Evolutionary conservation across 1,139 yeast genomes (phyloP).

Genomic region (Protomyces lactucae-debilis): DNA sequence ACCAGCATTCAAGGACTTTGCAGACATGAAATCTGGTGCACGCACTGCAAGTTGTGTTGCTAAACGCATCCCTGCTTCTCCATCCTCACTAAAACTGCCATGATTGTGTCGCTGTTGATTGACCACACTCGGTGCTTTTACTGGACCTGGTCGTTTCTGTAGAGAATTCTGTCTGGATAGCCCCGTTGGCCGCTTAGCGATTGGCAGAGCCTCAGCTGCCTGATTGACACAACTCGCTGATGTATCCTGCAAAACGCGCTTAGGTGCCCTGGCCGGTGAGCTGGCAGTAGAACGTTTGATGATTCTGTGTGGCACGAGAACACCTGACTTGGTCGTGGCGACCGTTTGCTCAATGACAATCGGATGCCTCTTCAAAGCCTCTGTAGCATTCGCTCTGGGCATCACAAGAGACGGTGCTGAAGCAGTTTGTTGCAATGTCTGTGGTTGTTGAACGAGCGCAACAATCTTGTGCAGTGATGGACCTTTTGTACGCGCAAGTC

Average conservation of each 20-base stretch:
- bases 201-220: not conserved
- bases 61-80: not conserved
- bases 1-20: constrained; percentile 15
- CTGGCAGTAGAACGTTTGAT: not conserved
- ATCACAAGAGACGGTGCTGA: not conserved
- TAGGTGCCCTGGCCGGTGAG: not conserved
- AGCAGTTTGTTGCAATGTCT: not conserved
- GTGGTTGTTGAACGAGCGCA: not conserved
- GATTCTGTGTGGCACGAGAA: not conserved
- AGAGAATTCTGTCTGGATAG: not conserved
- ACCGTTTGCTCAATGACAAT: not conserved
- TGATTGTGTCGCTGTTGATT: no score
- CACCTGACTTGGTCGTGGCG: not conserved
- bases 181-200: not conserved
- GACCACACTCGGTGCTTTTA: not conserved
- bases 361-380: not conserved
- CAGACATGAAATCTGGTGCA: constrained; percentile 25
- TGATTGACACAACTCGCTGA: not conserved
- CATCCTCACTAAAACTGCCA: not conserved
- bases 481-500: not conserved
- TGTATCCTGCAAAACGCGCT: not conserved
- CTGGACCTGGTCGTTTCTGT: not conserved
- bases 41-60: constrained; percentile 18
- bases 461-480: not conserved
- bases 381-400: not conserved